Evolutionary conservation across 768 basidiomycete genomes (phyloP), one percentile per base, ranked within the genome.

Genomic region (Tephrocybe sp.): DNA sequence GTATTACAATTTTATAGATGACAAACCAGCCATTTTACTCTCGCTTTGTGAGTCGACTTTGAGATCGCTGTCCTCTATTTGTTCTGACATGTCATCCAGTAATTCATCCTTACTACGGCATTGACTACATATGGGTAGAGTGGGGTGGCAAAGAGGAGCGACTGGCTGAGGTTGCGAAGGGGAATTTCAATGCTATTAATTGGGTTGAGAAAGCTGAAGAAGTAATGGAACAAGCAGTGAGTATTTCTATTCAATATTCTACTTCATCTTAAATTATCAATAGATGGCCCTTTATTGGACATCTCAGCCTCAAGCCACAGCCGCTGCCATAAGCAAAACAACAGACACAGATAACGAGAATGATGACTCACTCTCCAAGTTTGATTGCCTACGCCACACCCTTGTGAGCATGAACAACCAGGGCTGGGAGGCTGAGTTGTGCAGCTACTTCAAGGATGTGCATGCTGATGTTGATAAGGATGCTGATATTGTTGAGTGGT

Each of bases 51-150:
- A 70, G 50, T n/a, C n/a, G 30, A 49, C 58, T 18, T 17, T 30
- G 25, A n/a, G n/a, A n/a, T n/a, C 11, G 24, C 3, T 15, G 3
- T n/a, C 33, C 14, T 34, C 28, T 30, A 30, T 30, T 6, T 6
- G 7, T 12, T 12, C 28, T 30, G 7, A 30, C 12, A 30, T 30
- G 12, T 5, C 18, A 32, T 17, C 9, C 38, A 66, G 64, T 60
- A 1, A 42, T 68, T 11, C 65, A 70, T 32, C 68, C 62, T 0
- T 71, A 68, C 45, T 70, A 60, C 53, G 69, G 69, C n/a, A 52
- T 68, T 0, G 21, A 34, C 0, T 70, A 66, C 46, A 64, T 65
- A 3, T 17, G 61, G 37, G 9, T 56, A 12, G 33, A 42, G 3
- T 70, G 68, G 68, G 66, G 68, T 4, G 58, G 68, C 3, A 43